A percentile compares a stretch with the other conserved stretches of the same genome.
These are phyloP conservation scores for Sclerotinia subarctica DNA, from an alignment of 2,329 filamentous ascomycete species.

Conservation along the genomic window DNA sequence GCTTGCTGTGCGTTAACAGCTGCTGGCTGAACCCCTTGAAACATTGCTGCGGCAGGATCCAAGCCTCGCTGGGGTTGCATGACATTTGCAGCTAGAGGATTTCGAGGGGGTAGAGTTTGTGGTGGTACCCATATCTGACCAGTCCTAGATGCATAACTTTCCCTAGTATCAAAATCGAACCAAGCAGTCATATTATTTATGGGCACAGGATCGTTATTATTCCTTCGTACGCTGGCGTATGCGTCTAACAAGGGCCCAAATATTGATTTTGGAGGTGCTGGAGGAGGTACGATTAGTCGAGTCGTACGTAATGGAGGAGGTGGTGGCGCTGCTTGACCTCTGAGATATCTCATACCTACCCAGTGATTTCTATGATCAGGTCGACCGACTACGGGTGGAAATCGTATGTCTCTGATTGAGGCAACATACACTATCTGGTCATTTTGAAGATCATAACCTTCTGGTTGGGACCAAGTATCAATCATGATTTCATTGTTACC, in stretches of 20 bases:
- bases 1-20: too few relatives aligned
- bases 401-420: background rate
- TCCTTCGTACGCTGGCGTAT: background rate
- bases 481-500: background rate
- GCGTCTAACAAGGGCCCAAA: background rate
- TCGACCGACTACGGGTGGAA: background rate
- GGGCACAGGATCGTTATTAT: background rate
- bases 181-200: background rate
- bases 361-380: background rate
- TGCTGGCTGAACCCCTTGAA: too few relatives aligned
- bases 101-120: rapidly evolving
- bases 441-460: background rate
- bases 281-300: background rate
- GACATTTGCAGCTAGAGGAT: background rate
- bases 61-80: too few relatives aligned
- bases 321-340: background rate
- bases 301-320: background rate
- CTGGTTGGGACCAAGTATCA: background rate
- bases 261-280: background rate
- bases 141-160: background rate
- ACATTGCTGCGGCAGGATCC: too few relatives aligned
- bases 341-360: background rate
- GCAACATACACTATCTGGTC: background rate
- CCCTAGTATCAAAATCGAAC: background rate
- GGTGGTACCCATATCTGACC: background rate